Conservation (phyloP, 73 alveolate genomes). For the Blepharisma japonicum region DNA sequence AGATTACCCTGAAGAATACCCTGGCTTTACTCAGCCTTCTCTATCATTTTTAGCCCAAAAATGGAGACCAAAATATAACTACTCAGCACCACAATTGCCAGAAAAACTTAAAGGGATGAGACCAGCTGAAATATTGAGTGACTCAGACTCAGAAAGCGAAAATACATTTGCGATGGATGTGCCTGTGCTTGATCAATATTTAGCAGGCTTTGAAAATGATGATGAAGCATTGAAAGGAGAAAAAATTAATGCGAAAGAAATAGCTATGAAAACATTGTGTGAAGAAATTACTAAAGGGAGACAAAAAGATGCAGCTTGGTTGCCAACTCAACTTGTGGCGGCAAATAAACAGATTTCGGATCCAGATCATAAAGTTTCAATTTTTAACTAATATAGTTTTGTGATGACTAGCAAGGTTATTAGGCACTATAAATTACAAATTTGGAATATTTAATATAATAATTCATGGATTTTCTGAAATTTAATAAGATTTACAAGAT, state of each 20-base stretch:
- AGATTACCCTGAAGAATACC: conserved; percentile 1
- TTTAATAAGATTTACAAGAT: too few species aligned
- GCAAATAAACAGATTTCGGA: conserved; percentile 1
- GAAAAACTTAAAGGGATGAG: conserved; percentile 3
- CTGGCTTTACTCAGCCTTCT: conserved; percentile 3
- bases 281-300: not conserved
- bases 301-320: conserved; percentile 22
- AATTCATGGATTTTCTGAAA: too few species aligned
- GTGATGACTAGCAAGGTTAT: too few species aligned
- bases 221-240: not conserved
- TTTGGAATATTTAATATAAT: too few species aligned
- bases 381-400: not conserved
- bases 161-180: conserved; percentile 1
- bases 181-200: not conserved
- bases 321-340: conserved; percentile 1
- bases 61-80: conserved; percentile 21
- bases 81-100: not conserved
- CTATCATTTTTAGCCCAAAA: not conserved
- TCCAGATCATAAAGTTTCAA: conserved; percentile 24
- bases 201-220: conserved; percentile 14
- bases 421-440: too few species aligned
- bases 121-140: conserved; percentile 3
- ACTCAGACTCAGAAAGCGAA: conserved; percentile 20
- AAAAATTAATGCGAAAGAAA: conserved; percentile 13
- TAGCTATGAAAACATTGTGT: not conserved